A percentile compares a stretch with the other conserved stretches of the same genome.
Conservation (phyloP, 2,329 filamentous ascomycete genomes). For the Ophiosphaerella korrae region DNA sequence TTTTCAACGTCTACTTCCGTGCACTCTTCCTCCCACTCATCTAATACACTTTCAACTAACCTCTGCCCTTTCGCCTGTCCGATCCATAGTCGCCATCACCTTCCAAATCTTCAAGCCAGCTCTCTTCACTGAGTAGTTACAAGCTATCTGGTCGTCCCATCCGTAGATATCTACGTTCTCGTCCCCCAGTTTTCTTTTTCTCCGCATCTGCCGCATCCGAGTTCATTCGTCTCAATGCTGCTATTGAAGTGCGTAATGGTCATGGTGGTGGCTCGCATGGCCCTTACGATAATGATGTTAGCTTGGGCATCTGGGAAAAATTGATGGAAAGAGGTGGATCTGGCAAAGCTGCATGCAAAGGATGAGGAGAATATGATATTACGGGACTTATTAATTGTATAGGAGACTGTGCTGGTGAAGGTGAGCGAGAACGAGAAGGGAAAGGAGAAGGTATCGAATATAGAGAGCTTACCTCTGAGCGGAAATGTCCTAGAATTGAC, state of each 20-base stretch:
- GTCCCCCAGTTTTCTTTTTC: conserved; percentile 26
- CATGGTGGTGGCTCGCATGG: conserved; percentile 45
- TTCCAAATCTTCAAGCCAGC: conserved; percentile 34
- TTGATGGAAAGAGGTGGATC: conserved; percentile 18
- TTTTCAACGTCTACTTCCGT: conserved; percentile 20
- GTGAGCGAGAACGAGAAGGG: conserved; percentile 13
- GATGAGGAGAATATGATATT: conserved; percentile 31
- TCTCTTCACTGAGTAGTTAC: conserved; percentile 34
- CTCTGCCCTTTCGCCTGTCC: conserved; percentile 24
- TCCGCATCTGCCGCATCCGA: conserved; percentile 39
- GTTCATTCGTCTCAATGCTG: conserved; percentile 51
- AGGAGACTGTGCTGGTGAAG: conserved; percentile 18
- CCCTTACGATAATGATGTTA: conserved; percentile 22
- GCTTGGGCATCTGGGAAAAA: conserved; percentile 28
- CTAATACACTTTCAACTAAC: conserved; percentile 26
- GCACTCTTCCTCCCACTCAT: conserved; percentile 28
- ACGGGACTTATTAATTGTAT: conserved; percentile 7
- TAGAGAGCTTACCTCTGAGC: conserved; percentile 23
- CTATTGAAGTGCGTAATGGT: conserved; percentile 46
- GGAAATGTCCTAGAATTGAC: conserved; percentile 12
- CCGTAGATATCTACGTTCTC: conserved; percentile 46
- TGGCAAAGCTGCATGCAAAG: conserved; percentile 25
- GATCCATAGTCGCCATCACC: conserved; percentile 19
- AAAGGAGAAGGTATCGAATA: conserved; percentile 21
- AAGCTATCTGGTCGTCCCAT: conserved; percentile 47